phyloP scores from a whole-genome alignment of 2,329 filamentous ascomycete species.

The Pseudogymnoascus sp. region DNA sequence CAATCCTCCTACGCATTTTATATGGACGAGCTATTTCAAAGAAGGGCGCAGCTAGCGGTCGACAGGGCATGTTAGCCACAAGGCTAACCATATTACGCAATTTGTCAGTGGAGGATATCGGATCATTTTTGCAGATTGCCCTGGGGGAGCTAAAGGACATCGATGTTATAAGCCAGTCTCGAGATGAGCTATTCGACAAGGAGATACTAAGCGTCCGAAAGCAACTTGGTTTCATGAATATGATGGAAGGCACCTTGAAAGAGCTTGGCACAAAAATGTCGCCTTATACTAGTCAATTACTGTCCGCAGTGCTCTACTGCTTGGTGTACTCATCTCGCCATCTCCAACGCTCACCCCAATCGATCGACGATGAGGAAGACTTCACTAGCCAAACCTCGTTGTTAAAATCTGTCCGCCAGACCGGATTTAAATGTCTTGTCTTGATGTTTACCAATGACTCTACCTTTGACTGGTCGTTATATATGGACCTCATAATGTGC shows the following conservation, averaged over 20 bases:
- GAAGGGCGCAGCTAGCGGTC: conserved; percentile 66
- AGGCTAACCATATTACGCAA: conserved; percentile 73
- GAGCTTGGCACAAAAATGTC: conserved; percentile 68
- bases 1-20: conserved; percentile 74
- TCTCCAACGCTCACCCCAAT: conserved; percentile 33
- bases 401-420: conserved; percentile 56
- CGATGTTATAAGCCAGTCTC: conserved; percentile 36
- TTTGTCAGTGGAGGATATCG: conserved; percentile 64
- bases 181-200: conserved; percentile 35
- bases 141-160: conserved; percentile 60
- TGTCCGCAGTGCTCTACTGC: conserved; percentile 75
- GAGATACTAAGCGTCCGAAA: conserved; percentile 62
- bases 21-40: conserved; percentile 85
- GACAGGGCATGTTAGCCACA: conserved; percentile 71
- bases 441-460: conserved; percentile 67
- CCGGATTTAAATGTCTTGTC: conserved; percentile 74
- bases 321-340: conserved; percentile 60
- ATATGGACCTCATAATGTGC: conserved; percentile 60
- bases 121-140: conserved; percentile 74
- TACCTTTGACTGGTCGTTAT: conserved; percentile 62
- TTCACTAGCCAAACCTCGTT: conserved; percentile 42
- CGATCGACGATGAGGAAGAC: conserved; percentile 26
- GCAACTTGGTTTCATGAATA: conserved; percentile 84
- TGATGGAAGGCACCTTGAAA: conserved; percentile 79
- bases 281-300: conserved; percentile 57